Conservation (phyloP, 768 basidiomycete species). For the Neoboletus brunneissimus region DNA sequence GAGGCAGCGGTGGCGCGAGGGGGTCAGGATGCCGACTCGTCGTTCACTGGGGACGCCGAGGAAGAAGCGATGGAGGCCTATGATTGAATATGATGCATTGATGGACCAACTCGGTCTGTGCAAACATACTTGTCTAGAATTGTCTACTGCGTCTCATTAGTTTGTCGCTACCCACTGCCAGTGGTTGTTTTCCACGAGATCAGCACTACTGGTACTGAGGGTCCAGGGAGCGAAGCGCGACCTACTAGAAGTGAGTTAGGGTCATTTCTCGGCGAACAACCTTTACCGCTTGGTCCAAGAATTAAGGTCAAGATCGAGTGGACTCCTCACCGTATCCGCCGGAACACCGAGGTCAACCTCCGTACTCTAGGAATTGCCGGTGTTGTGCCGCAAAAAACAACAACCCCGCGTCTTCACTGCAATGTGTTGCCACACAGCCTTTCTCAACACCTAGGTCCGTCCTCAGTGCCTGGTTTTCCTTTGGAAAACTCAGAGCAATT, state of each 20-base stretch:
- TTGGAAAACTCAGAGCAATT: neutral
- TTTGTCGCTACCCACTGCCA: too few species aligned
- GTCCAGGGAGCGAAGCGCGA: too few species aligned
- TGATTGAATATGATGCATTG: too few species aligned
- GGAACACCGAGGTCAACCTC: conserved; percentile 12
- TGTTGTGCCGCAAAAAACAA: neutral
- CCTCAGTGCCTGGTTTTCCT: neutral
- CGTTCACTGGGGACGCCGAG: too few species aligned
- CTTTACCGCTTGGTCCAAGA: neutral
- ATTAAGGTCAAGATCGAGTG: neutral
- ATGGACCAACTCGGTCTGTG: too few species aligned
- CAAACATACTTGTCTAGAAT: too few species aligned
- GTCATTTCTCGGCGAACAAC: conserved; percentile 11
- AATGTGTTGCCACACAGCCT: neutral
- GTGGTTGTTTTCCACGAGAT: too few species aligned
- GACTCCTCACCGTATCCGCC: conserved; percentile 9
- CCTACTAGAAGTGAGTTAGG: neutral
- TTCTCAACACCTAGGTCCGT: neutral
- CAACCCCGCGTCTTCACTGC: neutral
- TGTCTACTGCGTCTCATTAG: too few species aligned
- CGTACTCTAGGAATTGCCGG: neutral
- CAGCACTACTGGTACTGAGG: too few species aligned
- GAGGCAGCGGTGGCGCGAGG: too few species aligned
- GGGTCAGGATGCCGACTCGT: too few species aligned
- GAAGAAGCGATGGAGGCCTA: too few species aligned